These are phyloP conservation scores for Colletotrichum caudatum DNA, from an alignment of 2,329 filamentous ascomycete genomes.

Conservation along the genomic window DNA sequence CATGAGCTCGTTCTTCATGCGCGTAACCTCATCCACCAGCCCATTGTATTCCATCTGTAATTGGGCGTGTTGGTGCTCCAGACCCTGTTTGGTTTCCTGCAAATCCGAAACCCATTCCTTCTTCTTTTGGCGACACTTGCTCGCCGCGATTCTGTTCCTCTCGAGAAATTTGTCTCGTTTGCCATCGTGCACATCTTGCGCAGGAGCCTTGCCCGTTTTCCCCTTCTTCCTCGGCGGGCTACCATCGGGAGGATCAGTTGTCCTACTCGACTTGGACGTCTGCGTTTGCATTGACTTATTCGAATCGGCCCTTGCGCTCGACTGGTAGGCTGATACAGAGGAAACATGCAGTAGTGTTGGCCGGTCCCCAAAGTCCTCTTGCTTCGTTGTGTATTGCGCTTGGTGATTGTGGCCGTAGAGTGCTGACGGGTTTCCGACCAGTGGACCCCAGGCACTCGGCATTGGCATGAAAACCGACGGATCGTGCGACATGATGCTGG, in stretches of 20 bases:
- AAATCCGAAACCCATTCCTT: slow-evolving; percentile 65
- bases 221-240: slow-evolving; percentile 46
- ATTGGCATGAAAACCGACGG: slow-evolving; percentile 31
- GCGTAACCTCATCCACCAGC: slow-evolving; percentile 58
- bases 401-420: slow-evolving; percentile 25
- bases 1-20: slow-evolving; percentile 65
- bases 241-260: slow-evolving; percentile 41
- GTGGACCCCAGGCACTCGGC: slow-evolving; percentile 30
- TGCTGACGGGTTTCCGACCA: slow-evolving; percentile 17
- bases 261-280: slow-evolving; percentile 36
- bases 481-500: slow-evolving; percentile 21
- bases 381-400: slow-evolving; percentile 35
- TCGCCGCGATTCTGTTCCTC: slow-evolving; percentile 78
- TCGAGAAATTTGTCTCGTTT: slow-evolving; percentile 72
- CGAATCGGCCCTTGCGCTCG: slow-evolving; percentile 26
- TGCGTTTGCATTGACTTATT: slow-evolving; percentile 22
- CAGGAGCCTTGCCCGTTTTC: slow-evolving; percentile 44
- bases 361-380: slow-evolving; percentile 25
- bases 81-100: slow-evolving; percentile 57
- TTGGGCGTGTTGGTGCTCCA: slow-evolving; percentile 59
- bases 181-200: slow-evolving; percentile 49
- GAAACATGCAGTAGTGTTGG: slow-evolving; percentile 21
- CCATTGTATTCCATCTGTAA: slow-evolving; percentile 58
- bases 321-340: slow-evolving; percentile 14
- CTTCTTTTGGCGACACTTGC: slow-evolving; percentile 79